These are phyloP conservation scores for Corynespora cassiicola DNA, from an alignment of 2,329 filamentous ascomycete genomes.

Conservation along the genomic window DNA sequence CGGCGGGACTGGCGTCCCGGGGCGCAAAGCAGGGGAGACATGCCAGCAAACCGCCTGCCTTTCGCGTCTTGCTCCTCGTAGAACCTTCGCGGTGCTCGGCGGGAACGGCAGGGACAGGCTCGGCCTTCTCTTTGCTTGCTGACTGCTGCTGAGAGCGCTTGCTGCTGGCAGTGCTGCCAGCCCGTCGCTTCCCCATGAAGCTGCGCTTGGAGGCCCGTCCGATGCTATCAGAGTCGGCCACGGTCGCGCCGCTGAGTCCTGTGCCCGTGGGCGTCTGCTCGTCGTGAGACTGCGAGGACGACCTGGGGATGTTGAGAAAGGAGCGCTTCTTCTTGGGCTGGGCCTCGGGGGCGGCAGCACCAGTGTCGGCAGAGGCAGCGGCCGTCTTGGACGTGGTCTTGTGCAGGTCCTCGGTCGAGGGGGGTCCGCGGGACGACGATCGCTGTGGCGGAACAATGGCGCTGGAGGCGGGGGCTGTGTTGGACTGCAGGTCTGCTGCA, in stretches of 20 bases:
- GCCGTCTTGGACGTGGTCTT: constrained; percentile 18
- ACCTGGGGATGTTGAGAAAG: constrained; percentile 43
- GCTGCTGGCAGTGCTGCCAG: constrained; percentile 54
- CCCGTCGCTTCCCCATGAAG: constrained; percentile 52
- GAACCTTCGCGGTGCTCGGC: constrained; percentile 39
- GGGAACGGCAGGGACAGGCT: constrained; percentile 39
- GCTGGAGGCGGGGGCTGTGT: constrained; percentile 16
- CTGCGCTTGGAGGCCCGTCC: constrained; percentile 54
- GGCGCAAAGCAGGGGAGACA: constrained; percentile 74
- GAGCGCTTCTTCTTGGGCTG: constrained; percentile 45
- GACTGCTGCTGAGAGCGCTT: constrained; percentile 50
- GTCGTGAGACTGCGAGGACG: constrained; percentile 36
- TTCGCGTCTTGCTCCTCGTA: constrained; percentile 48
- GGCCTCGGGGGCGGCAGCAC: constrained; percentile 17
- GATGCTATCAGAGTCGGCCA: constrained; percentile 53
- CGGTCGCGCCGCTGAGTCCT: constrained; percentile 52
- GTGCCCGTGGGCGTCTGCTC: constrained; percentile 45
- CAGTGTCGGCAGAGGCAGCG: constrained; percentile 20
- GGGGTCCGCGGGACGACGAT: constrained; percentile 30
- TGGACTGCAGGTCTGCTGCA: constrained; percentile 17
- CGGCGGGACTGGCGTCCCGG: constrained; percentile 58
- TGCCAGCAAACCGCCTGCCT: constrained; percentile 50
- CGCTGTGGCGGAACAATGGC: constrained; percentile 24
- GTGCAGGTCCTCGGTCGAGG: constrained; percentile 27
- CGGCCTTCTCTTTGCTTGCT: constrained; percentile 48